Percentiles rank a stretch among this genome's conserved stretches.
These are phyloP conservation scores for Pneumocystis murina DNA, from an alignment of 1,139 yeast genomes.

Conservation along the genomic window DNA sequence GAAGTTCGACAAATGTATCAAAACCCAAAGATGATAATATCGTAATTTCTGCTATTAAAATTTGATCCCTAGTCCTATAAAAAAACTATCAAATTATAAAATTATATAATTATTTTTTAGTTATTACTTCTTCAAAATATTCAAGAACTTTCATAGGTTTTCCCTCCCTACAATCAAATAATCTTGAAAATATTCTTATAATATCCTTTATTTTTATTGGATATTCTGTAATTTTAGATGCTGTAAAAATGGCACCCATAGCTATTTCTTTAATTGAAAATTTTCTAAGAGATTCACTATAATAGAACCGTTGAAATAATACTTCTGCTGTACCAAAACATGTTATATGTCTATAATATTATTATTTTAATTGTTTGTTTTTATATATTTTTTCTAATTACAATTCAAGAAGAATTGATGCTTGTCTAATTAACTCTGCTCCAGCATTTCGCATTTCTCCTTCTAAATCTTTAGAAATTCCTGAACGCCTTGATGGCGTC, in stretches of 20 bases:
- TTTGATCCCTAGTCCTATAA: background rate
- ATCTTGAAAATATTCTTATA: background rate
- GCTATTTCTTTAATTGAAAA: background rate
- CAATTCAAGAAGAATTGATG: background rate
- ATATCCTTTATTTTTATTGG: background rate
- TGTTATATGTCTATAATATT: background rate
- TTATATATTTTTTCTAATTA: background rate
- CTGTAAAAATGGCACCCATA: background rate
- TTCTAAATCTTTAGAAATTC: background rate
- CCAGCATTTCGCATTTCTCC: background rate
- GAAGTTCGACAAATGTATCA: background rate
- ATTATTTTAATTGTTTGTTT: background rate
- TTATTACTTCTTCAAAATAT: background rate
- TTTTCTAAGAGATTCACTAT: background rate
- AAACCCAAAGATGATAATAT: background rate
- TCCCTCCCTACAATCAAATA: background rate
- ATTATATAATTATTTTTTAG: background rate
- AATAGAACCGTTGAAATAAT: background rate
- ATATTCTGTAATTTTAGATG: background rate
- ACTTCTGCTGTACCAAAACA: background rate
- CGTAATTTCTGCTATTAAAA: background rate
- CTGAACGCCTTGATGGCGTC: background rate
- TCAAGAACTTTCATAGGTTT: background rate
- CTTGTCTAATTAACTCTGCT: background rate
- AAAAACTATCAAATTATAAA: background rate